Evolutionary conservation across 2,329 filamentous ascomycete genomes (phyloP).

Genomic region (Rhinocladiella similis): DNA sequence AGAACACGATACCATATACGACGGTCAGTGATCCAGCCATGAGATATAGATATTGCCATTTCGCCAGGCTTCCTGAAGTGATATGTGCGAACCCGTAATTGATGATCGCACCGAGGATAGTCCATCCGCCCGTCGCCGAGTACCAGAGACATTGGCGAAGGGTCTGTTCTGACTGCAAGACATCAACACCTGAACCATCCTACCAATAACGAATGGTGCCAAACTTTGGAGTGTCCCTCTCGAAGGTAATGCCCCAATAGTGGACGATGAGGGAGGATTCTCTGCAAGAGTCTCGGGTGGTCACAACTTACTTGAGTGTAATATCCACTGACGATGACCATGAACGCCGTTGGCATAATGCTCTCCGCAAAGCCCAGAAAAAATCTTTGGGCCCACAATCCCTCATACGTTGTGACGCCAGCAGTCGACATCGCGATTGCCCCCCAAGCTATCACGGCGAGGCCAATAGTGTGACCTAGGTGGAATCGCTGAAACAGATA

Average conservation of each 20-base stretch:
- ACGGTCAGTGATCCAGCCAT: conserved; percentile 65
- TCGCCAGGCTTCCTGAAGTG: conserved; percentile 50
- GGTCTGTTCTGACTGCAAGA: conserved; percentile 59
- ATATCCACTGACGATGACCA: conserved; percentile 62
- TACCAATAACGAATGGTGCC: no score
- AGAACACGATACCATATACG: conserved; percentile 65
- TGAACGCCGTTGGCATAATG: conserved; percentile 66
- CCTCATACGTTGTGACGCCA: conserved; percentile 62
- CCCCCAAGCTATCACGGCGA: conserved; percentile 65
- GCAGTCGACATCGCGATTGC: conserved; percentile 68
- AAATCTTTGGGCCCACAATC: conserved; percentile 67
- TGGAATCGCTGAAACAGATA: conserved; percentile 69
- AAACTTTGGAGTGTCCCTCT: no score
- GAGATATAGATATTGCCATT: conserved; percentile 73
- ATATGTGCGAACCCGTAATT: conserved; percentile 71
- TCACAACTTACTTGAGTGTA: conserved; percentile 49
- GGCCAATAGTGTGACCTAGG: conserved; percentile 63
- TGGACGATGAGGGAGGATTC: no score
- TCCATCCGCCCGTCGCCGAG: conserved; percentile 57
- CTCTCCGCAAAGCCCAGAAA: conserved; percentile 63
- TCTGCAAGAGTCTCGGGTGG: no score
- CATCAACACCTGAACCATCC: no score
- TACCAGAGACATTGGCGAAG: conserved; percentile 69
- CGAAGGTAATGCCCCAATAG: no score
- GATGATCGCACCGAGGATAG: conserved; percentile 62